Evolutionary conservation across 805 yeast species (phyloP).

Genomic region (Wickerhamomyces chambardii): DNA sequence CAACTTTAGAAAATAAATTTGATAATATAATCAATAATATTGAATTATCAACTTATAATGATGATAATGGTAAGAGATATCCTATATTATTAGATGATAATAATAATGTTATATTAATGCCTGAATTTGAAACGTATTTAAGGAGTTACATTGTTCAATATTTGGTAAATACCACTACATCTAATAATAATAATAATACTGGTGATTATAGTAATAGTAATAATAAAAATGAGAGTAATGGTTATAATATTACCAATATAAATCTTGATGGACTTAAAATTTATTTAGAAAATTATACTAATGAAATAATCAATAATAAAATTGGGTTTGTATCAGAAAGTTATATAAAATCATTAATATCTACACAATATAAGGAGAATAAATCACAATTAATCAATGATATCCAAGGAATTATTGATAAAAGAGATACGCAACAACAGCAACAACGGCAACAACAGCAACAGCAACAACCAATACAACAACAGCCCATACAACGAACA

Average conservation of each 20-base stretch:
- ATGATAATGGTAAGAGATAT: slow-evolving; percentile 3
- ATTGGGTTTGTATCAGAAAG: slow-evolving; percentile 13
- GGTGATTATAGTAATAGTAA: too few relatives aligned
- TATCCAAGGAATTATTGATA: slow-evolving; percentile 5
- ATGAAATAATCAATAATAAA: slow-evolving; percentile 8
- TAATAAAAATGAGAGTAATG: too few relatives aligned
- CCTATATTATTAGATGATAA: slow-evolving; percentile 11
- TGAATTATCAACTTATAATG: slow-evolving; percentile 5
- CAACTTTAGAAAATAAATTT: slow-evolving; percentile 1
- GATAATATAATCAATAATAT: slow-evolving; percentile 4
- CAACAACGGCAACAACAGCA: neutral
- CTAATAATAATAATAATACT: neutral
- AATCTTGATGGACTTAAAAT: slow-evolving; percentile 4
- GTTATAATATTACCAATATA: too few relatives aligned
- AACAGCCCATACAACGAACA: neutral
- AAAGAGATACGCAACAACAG: slow-evolving; percentile 1
- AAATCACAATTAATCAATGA: slow-evolving; percentile 12
- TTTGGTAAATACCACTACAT: slow-evolving; percentile 1
- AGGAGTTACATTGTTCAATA: slow-evolving; percentile 4
- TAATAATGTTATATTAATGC: slow-evolving; percentile 11
- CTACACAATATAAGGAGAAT: slow-evolving; percentile 14
- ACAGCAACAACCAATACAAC: neutral
- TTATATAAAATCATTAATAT: slow-evolving; percentile 12
- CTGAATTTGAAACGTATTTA: slow-evolving; percentile 13
- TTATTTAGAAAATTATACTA: slow-evolving; percentile 8